phyloP scores from a whole-genome alignment of 352 stramenopile species.

The Phytophthora nicotianae region DNA sequence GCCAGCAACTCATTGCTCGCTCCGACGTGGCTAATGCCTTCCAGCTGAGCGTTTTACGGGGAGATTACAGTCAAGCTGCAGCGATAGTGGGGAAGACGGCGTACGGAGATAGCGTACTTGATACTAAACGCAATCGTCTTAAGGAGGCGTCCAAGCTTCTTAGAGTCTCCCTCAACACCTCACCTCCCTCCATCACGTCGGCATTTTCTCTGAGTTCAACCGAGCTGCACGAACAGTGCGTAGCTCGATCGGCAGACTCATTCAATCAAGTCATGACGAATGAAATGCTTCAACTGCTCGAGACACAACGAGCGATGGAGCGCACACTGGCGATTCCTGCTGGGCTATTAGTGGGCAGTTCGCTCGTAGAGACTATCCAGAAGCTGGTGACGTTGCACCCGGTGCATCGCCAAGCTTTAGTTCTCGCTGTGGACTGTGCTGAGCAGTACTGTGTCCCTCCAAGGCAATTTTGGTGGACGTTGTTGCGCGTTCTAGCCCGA shows the following conservation, averaged over 20 bases:
- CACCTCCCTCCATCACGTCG: conserved; percentile 27
- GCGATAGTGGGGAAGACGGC: conserved; percentile 48
- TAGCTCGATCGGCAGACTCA: conserved; percentile 32
- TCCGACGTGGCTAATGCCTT: conserved; percentile 41
- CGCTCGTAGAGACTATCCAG: conserved; percentile 61
- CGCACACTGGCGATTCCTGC: conserved; percentile 43
- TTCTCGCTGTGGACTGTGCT: conserved; percentile 41
- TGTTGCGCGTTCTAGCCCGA: conserved; percentile 47
- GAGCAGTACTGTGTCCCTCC: conserved; percentile 52
- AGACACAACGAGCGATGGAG: conserved; percentile 50
- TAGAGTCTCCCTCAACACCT: conserved; percentile 17
- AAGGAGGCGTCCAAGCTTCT: conserved; percentile 46
- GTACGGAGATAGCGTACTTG: conserved; percentile 50
- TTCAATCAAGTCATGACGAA: conserved; percentile 60
- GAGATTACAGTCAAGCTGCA: conserved; percentile 42
- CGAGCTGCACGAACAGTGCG: conserved; percentile 23
- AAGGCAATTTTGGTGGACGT: conserved; percentile 60
- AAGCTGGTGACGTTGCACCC: conserved; percentile 63
- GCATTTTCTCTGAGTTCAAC: conserved; percentile 12
- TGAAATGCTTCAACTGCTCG: conserved; percentile 51
- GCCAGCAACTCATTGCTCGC: conserved; percentile 43
- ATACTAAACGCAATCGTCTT: conserved; percentile 44
- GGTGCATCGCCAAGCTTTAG: conserved; percentile 40
- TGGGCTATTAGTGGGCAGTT: conserved; percentile 53
- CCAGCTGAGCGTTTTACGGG: conserved; percentile 27